Evolutionary conservation across 768 basidiomycete species (phyloP).

Genomic region (Clavaria fumosa): DNA sequence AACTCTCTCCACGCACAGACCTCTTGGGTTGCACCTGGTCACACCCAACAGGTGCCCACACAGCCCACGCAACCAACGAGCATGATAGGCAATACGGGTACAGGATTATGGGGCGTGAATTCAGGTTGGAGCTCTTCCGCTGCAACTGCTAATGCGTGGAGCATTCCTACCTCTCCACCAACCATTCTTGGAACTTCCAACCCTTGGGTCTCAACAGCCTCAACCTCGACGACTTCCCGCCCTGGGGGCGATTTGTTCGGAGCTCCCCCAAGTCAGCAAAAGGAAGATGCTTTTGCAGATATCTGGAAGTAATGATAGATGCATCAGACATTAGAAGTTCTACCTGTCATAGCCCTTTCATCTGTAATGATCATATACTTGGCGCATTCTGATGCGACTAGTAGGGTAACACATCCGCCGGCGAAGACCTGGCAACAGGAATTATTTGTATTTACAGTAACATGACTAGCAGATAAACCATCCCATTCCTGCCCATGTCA

Average conservation of each 20-base stretch:
- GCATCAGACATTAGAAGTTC: too few relatives aligned
- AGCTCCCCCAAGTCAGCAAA: slow-evolving; percentile 30
- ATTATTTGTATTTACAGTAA: too few relatives aligned
- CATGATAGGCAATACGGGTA: slow-evolving; percentile 39
- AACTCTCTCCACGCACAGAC: slow-evolving; percentile 13
- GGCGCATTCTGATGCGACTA: too few relatives aligned
- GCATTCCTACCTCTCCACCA: slow-evolving; percentile 12
- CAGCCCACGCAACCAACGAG: slow-evolving; percentile 22
- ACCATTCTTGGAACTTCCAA: slow-evolving; percentile 28
- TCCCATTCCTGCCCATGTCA: too few relatives aligned
- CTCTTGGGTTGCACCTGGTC: slow-evolving; percentile 16
- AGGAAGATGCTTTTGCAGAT: slow-evolving; percentile 71
- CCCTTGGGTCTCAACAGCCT: slow-evolving; percentile 37
- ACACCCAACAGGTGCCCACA: slow-evolving; percentile 13
- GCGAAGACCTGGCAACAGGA: too few relatives aligned
- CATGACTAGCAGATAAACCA: too few relatives aligned
- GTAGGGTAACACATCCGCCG: too few relatives aligned
- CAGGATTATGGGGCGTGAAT: slow-evolving; percentile 48
- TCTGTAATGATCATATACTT: too few relatives aligned
- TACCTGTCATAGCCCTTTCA: too few relatives aligned
- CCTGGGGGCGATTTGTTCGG: slow-evolving; percentile 22
- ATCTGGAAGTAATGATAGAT: too few relatives aligned
- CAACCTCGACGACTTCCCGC: slow-evolving; percentile 15
- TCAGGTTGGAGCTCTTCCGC: slow-evolving; percentile 44
- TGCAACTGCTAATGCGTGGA: slow-evolving; percentile 24